A percentile compares a stretch with the other conserved stretches of the same genome.
These are phyloP conservation scores for Eurotiales sp. DNA, from an alignment of 2,329 filamentous ascomycete species.

Conservation along the genomic window DNA sequence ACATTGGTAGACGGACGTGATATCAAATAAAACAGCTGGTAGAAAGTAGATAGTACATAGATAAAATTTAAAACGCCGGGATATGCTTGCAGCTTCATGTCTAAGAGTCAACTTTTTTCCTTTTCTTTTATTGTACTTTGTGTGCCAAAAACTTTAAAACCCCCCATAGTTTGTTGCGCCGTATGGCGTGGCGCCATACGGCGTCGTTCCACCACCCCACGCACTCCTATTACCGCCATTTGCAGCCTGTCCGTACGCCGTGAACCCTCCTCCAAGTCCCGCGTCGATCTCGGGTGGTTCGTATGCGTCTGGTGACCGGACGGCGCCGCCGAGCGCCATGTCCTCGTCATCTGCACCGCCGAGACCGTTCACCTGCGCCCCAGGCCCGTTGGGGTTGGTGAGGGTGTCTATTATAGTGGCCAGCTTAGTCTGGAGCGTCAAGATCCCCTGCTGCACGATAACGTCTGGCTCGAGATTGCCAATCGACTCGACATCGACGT, in stretches of 20 bases:
- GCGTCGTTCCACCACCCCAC: conserved; percentile 62
- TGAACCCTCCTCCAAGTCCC: conserved; percentile 39
- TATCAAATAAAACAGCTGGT: too few species aligned
- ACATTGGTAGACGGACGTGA: too few species aligned
- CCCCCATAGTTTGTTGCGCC: conserved; percentile 40
- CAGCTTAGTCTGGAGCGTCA: conserved; percentile 84
- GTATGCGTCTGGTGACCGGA: conserved; percentile 47
- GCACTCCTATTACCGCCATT: conserved; percentile 53
- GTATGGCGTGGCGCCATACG: conserved; percentile 60
- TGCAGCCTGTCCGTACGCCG: conserved; percentile 28
- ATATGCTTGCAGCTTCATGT: neutral
- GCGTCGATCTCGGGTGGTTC: conserved; percentile 37
- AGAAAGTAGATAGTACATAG: neutral
- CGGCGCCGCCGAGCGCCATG: conserved; percentile 44
- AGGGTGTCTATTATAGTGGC: conserved; percentile 70
- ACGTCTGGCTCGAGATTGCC: conserved; percentile 85
- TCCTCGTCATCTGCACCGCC: conserved; percentile 42
- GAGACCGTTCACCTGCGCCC: conserved; percentile 52
- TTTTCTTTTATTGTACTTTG: too few species aligned
- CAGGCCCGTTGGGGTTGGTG: conserved; percentile 47
- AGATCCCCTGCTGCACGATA: conserved; percentile 85
- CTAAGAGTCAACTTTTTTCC: too few species aligned
- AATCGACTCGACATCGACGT: conserved; percentile 86
- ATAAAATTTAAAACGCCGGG: conserved; percentile 16
- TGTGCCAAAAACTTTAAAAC: too few species aligned